Evolutionary conservation across 2,329 filamentous ascomycete species (phyloP), one percentile per base, ranked within the genome.

Genomic region (Colletotrichum lentis): DNA sequence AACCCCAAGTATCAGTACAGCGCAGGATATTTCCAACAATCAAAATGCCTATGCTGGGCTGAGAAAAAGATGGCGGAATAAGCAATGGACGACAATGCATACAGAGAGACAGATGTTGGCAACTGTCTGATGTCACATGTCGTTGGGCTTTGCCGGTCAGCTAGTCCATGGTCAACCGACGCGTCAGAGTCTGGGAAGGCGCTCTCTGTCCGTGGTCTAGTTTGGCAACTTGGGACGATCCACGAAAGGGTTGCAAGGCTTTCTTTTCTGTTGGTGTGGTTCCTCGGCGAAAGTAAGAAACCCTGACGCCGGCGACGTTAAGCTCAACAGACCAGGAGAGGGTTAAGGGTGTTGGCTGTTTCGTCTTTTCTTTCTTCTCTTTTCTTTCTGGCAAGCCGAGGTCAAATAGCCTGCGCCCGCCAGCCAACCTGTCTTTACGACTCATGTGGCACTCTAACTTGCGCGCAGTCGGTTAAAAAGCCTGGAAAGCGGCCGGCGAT

Each of bases 291-390:
- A 24, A 31, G 18, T 16, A 31, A 14, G 16, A 41, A 35, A 27
- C 16, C 22, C 39, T 12, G 16, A 10, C 16, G 37, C 20, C 22
- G 41, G 50, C 63, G 43, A 27, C 50, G 39, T 31, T 14, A 22
- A 41, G 43, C 50, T 55, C 18, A 53, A 35, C 31, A 20, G 18
- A 37, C 43, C 53, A 24, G 22, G 14, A 44, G 35, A 56, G 56
- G 50, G 37, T 52, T 63, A 39, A 46, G 20, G 52, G 52, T 16
- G 37, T 44, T 46, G 53, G 59, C 41, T 64, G 64, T 67, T 67
- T 67, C 39, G 59, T 39, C 44, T 56, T 41, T 43, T 16, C 12
- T 39, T 49, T 35, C 31, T 35, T 35, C 31, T 35, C 31, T 35
- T 44, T 47, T 22, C 7, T 20, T 44, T 35, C n/a, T 52, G 16